Base-by-base conservation (phyloP, 2,329 filamentous ascomycete genomes). In the Tolypocladium cylindrosporum region DNA sequence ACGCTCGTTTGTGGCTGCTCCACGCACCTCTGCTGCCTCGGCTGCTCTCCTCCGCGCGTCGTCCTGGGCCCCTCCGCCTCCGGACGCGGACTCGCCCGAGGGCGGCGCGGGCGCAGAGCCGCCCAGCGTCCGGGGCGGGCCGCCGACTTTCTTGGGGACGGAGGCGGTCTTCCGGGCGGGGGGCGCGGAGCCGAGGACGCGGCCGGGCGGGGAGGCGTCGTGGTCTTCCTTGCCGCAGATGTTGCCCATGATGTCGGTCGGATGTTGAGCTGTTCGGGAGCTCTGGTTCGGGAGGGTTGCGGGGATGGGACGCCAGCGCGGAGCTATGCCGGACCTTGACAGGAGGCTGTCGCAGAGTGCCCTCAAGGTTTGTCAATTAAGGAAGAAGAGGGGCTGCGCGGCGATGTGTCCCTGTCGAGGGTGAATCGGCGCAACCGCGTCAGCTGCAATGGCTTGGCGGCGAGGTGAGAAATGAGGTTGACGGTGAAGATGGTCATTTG, bases 21-120 rank as follows among this genome's bases (percentile, higher is more conserved):
- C 11, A 76, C 84, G 69, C 72, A 95, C 91, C 86, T 95, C 89
- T 60, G 92, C 92, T 56, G 91, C 92, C 63, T 84, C 82, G 0
- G 90, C 91, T 4, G 92, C 92, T 60, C 85, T 89, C 57, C 78
- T 79, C 59, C 87, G 80, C 40, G 90, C 87, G 69, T 92, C 86
- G 24, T 77, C 76, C 2, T 72, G 67, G 56, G 66, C 67, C 39
- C 64, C 64, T 61, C 60, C 63, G 45, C 63, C 65, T 4, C 62
- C 69, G 31, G 65, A 63, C 10, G 64, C 21, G 16, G 59, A 19
- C 9, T 45, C 43, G 64, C 60, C 9, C 69, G 60, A 16, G n/a
- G 36, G 27, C 52, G 45, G 11, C 54, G 41, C 27, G 9, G 54
- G 11, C 37, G 34, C 68, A n/a, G 69, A 67, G 50, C 80, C 80